These are phyloP conservation scores for Brasenia schreberi DNA, from an alignment of 164 flowering plant species.

Conservation along the genomic window DNA sequence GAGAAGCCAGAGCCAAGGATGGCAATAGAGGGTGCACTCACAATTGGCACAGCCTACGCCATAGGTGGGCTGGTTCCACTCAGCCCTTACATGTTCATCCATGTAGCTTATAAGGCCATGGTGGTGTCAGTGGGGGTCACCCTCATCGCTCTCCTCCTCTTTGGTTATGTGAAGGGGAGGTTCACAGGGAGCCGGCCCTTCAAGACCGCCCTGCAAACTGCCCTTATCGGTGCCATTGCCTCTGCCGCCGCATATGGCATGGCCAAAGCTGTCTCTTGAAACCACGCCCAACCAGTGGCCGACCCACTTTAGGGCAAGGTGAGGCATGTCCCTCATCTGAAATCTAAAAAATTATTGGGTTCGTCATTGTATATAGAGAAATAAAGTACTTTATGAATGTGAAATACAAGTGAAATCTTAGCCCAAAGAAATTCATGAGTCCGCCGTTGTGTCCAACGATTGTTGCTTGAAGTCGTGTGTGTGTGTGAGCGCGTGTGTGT, in stretches of 20 bases:
- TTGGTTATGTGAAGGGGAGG: slow-evolving; percentile 73
- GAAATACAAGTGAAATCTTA: too few relatives aligned
- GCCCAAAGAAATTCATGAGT: too few relatives aligned
- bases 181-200: slow-evolving; percentile 65
- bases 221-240: slow-evolving; percentile 74
- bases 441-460: too few relatives aligned
- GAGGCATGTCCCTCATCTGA: background rate
- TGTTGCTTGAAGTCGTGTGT: too few relatives aligned
- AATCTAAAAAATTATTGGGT: background rate
- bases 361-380: too few relatives aligned
- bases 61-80: slow-evolving; percentile 83
- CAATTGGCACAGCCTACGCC: slow-evolving; percentile 70
- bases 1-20: slow-evolving; percentile 92
- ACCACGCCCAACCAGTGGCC: background rate
- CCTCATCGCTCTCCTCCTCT: slow-evolving; percentile 55
- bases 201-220: slow-evolving; percentile 58
- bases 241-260: slow-evolving; percentile 85
- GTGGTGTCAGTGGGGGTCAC: slow-evolving; percentile 55
- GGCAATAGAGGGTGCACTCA: slow-evolving; percentile 73
- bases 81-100: slow-evolving; percentile 70
- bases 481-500: too few relatives aligned
- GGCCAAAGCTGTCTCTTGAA: slow-evolving; percentile 40
- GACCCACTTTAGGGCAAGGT: too few relatives aligned
- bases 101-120: slow-evolving; percentile 43
- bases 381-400: too few relatives aligned